Percentiles rank a stretch among this genome's conserved stretches.
phyloP scores from a whole-genome alignment of 2,329 filamentous ascomycete species.

The Raffaelea ambrosiae region DNA sequence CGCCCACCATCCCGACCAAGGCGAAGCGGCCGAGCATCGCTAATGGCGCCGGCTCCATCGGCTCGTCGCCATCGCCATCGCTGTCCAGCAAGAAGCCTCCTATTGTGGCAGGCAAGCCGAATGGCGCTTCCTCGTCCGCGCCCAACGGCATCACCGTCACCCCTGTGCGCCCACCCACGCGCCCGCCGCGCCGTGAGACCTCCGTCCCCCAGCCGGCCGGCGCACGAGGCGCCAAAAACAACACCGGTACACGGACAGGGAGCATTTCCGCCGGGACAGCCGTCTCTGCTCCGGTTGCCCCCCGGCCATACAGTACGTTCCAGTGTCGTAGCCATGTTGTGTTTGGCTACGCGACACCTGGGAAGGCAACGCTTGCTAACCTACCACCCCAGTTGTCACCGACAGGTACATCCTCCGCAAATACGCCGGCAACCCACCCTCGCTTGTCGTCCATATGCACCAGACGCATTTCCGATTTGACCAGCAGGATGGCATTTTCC shows the following conservation, averaged over 20 bases:
- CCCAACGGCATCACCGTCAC: conserved; percentile 34
- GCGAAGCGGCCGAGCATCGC: conserved; percentile 61
- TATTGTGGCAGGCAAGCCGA: conserved; percentile 35
- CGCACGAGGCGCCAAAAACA: conserved; percentile 38
- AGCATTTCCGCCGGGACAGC: conserved; percentile 36
- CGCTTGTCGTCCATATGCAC: conserved; percentile 79
- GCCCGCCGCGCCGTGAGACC: conserved; percentile 49
- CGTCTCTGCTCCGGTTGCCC: conserved; percentile 29
- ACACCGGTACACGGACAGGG: conserved; percentile 35
- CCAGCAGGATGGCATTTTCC: conserved; percentile 84
- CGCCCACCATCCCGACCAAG: conserved; percentile 41
- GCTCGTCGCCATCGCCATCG: conserved; percentile 52
- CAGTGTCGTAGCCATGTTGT: neutral
- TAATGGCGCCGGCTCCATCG: conserved; percentile 50
- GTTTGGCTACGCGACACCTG: too few species aligned
- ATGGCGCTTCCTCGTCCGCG: conserved; percentile 21
- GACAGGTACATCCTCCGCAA: conserved; percentile 76
- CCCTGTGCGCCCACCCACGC: conserved; percentile 42
- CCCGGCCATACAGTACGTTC: conserved; percentile 43
- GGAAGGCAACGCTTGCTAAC: too few species aligned
- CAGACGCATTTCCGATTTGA: conserved; percentile 86
- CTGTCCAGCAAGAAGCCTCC: conserved; percentile 47
- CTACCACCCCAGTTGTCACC: conserved; percentile 58
- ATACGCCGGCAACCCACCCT: conserved; percentile 59
- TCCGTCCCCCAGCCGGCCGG: neutral